Conservation (phyloP, 208 protist species). For the Leishmania aethiopica region DNA sequence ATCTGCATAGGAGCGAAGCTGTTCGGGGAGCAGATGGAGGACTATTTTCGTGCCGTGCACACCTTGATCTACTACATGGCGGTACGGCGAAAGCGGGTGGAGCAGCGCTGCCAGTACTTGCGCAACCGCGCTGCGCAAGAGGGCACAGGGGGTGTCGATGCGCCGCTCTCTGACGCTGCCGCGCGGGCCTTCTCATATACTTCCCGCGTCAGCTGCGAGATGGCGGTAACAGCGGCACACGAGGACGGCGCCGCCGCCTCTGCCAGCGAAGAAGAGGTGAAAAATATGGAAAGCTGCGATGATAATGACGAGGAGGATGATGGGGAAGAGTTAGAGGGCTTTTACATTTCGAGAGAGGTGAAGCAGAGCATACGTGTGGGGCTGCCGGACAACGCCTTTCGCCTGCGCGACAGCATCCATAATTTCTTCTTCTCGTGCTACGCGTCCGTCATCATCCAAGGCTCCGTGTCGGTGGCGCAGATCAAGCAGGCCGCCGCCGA, state of each 20-base stretch:
- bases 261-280: neutral
- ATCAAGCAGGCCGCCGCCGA: neutral
- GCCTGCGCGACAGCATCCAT: neutral
- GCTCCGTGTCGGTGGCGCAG: neutral
- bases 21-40: neutral
- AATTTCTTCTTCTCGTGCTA: conserved; percentile 20
- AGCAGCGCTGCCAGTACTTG: conserved; percentile 14
- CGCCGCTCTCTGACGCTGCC: neutral
- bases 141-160: neutral
- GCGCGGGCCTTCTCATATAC: neutral
- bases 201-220: neutral
- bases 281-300: neutral
- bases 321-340: neutral
- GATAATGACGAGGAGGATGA: neutral
- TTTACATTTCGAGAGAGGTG: conserved; percentile 11
- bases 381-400: conserved; percentile 10
- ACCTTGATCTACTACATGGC: conserved; percentile 1
- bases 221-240: neutral
- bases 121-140: neutral
- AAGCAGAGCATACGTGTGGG: neutral
- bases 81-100: conserved; percentile 10
- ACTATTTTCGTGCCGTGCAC: neutral
- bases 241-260: neutral
- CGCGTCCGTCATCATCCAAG: conserved; percentile 1
- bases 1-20: neutral